Percentiles rank a stretch among this genome's conserved stretches.
Conservation (phyloP, 1,284 basidiomycete genomes). For the Ganoderma resinaceum region DNA sequence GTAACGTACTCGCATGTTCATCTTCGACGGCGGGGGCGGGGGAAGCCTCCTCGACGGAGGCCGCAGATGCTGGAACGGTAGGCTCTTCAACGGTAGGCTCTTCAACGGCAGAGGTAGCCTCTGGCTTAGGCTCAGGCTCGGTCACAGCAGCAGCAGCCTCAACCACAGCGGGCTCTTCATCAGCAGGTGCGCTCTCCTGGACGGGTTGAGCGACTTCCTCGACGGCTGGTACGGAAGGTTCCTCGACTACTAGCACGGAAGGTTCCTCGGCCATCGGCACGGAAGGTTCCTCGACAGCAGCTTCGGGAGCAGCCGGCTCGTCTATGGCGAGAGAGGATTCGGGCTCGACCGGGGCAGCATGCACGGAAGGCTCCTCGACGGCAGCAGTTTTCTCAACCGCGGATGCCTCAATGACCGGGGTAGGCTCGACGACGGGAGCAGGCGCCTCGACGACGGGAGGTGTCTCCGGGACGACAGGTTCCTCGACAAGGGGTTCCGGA, state of each 20-base stretch:
- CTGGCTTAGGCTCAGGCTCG: neutral
- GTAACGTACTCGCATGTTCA: neutral
- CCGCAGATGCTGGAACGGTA: neutral
- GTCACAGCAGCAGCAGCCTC: conserved; percentile 7
- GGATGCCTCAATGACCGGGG: neutral
- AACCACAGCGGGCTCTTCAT: conserved; percentile 10
- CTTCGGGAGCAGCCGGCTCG: conserved; percentile 2
- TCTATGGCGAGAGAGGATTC: conserved; percentile 4
- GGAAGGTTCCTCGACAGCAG: neutral
- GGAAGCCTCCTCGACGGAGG: neutral
- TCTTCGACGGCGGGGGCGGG: neutral
- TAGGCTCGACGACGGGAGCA: neutral
- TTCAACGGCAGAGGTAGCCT: neutral
- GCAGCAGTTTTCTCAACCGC: neutral
- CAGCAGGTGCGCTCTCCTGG: conserved; percentile 5
- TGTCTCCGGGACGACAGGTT: neutral
- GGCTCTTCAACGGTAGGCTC: conserved; percentile 1
- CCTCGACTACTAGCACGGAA: no score
- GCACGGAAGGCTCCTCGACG: conserved; percentile 1
- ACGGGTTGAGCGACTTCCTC: conserved; percentile 10
- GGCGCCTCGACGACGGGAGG: neutral
- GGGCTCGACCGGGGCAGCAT: conserved; percentile 8
- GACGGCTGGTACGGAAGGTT: no score
- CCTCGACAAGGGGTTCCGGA: neutral
- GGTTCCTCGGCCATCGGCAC: no score